Percentiles rank a stretch among this genome's conserved stretches.
Conservation (phyloP, 164 flowering plant genomes). For the Paratinospora sagittata region DNA sequence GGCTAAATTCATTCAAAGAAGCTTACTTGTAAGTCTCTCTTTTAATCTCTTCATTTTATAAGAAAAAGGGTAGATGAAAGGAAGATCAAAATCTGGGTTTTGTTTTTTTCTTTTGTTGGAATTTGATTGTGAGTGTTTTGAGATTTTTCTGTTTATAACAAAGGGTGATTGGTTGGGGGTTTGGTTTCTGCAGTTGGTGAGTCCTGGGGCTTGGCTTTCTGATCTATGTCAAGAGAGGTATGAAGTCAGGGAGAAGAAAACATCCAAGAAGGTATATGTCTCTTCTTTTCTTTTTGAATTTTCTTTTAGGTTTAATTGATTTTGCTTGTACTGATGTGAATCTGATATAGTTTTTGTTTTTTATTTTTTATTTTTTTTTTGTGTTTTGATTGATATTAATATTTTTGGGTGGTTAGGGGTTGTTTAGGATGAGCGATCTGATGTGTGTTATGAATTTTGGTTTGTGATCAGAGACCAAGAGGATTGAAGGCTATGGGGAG, state of each 20-base stretch:
- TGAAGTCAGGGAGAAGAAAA: conserved; percentile 72
- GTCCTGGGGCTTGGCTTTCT: conserved; percentile 68
- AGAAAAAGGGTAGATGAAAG: no score
- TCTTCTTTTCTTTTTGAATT: no score
- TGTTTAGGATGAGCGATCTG: not conserved
- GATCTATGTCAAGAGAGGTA: conserved; percentile 65
- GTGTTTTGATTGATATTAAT: no score
- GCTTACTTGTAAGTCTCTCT: conserved; percentile 52
- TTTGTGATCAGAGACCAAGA: conserved; percentile 47
- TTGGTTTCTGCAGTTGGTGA: conserved; percentile 43
- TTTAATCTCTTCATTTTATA: no score
- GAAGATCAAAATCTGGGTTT: not conserved
- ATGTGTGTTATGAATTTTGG: not conserved
- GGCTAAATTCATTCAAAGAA: conserved; percentile 48
- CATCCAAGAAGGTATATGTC: conserved; percentile 48
- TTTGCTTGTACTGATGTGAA: not conserved
- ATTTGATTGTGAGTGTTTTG: not conserved
- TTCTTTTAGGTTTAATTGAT: not conserved
- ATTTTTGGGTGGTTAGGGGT: not conserved
- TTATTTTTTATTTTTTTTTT: not conserved
- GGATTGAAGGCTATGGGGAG: conserved; percentile 69
- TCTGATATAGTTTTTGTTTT: no score
- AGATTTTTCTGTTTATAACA: not conserved
- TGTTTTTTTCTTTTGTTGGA: no score
- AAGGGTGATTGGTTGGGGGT: not conserved